Evolutionary conservation across 306 rosid species (phyloP).

Genomic region (Ormosia semicastrata): DNA sequence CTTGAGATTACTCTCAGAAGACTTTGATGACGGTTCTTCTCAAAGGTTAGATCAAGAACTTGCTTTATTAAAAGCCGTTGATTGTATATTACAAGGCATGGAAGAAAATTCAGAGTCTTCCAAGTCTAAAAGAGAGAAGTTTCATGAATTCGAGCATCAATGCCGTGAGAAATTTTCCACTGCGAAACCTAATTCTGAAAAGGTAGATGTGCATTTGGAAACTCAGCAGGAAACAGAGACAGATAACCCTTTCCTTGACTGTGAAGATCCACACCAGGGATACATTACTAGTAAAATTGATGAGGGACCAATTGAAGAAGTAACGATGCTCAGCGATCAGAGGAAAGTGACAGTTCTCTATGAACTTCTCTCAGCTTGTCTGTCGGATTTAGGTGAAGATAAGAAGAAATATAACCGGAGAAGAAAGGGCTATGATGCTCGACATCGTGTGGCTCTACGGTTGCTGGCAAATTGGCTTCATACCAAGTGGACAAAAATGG

Average conservation of each 20-base stretch:
- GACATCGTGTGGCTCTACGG: constrained; percentile 77
- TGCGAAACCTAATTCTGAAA: constrained; percentile 44
- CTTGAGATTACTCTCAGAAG: constrained; percentile 75
- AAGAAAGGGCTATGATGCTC: constrained; percentile 91
- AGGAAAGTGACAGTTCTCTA: constrained; percentile 83
- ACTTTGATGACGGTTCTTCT: constrained; percentile 48
- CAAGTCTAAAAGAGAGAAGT: constrained; percentile 55
- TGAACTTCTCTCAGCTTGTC: constrained; percentile 81
- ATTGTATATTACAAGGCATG: constrained; percentile 55
- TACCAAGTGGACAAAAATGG: constrained; percentile 84
- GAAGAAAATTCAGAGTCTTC: constrained; percentile 37
- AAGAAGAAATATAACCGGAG: constrained; percentile 45
- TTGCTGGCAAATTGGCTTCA: constrained; percentile 86
- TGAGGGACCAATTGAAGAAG: constrained; percentile 68
- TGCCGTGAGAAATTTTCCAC: constrained; percentile 59
- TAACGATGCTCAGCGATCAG: constrained; percentile 57
- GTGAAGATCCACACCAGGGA: constrained; percentile 31
- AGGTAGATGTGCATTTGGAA: constrained; percentile 30
- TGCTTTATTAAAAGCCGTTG: constrained; percentile 67
- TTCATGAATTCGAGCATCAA: constrained; percentile 55
- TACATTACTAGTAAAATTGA: constrained; percentile 27
- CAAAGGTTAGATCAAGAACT: constrained; percentile 62
- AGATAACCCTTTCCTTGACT: constrained; percentile 26
- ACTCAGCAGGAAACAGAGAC: constrained; percentile 23
- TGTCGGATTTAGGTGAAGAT: constrained; percentile 53